phyloP scores from a whole-genome alignment of 2,329 filamentous ascomycete species.

The Trichocomaceae sp. region DNA sequence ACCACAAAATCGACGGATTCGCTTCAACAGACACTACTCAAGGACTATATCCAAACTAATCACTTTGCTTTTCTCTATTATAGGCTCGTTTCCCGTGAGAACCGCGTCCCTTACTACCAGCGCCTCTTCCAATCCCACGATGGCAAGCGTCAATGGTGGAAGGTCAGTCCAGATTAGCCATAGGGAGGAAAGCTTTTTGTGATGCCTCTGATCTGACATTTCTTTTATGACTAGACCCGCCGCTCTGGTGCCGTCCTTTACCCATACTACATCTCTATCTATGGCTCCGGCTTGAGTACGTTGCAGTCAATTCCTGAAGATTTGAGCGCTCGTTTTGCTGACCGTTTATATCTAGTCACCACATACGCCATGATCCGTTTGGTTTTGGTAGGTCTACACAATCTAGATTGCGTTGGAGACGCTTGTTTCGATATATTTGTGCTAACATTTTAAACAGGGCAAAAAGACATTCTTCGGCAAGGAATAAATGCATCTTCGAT shows the following conservation, averaged over 20 bases:
- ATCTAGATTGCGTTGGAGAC: background rate
- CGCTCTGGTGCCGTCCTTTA: conserved; percentile 54
- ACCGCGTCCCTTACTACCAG: conserved; percentile 63
- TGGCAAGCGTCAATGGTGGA: conserved; percentile 60
- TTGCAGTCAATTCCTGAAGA: conserved; percentile 12
- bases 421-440: conserved; percentile 19
- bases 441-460: conserved; percentile 39
- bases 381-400: conserved; percentile 33
- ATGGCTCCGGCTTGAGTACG: conserved; percentile 45
- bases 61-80: background rate
- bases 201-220: conserved; percentile 16
- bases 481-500: conserved; percentile 21
- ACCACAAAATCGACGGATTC: background rate
- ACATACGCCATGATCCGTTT: conserved; percentile 41
- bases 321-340: background rate
- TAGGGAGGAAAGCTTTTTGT: background rate
- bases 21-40: background rate
- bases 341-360: conserved; percentile 20
- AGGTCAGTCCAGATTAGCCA: conserved; percentile 46
- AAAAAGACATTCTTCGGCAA: conserved; percentile 57
- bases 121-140: conserved; percentile 60
- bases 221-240: conserved; percentile 39
- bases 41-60: background rate
- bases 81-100: conserved; percentile 56
- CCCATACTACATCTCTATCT: conserved; percentile 53